phyloP scores from a whole-genome alignment of 495 filamentous ascomycete species.

The Penicillium cosmopolitanum region DNA sequence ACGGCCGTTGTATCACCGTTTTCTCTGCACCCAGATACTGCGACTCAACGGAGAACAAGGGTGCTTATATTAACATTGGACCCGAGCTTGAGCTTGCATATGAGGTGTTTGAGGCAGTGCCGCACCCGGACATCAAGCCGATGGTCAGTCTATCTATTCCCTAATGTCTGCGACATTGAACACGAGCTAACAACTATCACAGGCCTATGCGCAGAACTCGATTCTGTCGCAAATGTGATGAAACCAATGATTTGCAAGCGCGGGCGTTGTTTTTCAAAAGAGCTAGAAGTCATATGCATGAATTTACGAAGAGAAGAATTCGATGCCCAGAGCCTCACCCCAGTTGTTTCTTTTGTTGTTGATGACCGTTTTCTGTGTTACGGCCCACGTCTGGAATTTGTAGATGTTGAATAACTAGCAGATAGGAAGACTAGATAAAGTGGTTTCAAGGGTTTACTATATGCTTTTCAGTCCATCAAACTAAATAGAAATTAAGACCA shows the following conservation, averaged over 20 bases:
- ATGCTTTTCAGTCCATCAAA: too few relatives aligned
- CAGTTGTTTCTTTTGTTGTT: not conserved
- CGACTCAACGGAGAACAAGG: conserved; percentile 96
- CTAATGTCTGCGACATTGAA: not conserved
- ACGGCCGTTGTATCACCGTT: conserved; percentile 96
- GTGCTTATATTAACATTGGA: conserved; percentile 97
- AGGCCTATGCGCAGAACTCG: conserved; percentile 83
- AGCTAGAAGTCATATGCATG: conserved; percentile 20
- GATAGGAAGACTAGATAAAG: too few relatives aligned
- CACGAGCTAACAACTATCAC: conserved; percentile 30
- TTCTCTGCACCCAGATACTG: conserved; percentile 99
- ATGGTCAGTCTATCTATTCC: conserved; percentile 66
- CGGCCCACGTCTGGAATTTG: not conserved
- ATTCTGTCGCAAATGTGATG: conserved; percentile 68
- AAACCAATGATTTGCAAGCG: conserved; percentile 31
- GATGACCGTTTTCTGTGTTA: not conserved
- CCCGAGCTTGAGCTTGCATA: conserved; percentile 89
- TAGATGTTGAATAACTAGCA: too few relatives aligned
- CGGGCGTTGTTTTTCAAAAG: conserved; percentile 26
- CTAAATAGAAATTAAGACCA: too few relatives aligned
- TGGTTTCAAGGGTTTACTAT: too few relatives aligned
- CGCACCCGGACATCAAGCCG: conserved; percentile 90
- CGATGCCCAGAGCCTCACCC: not conserved
- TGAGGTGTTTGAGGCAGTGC: conserved; percentile 92
- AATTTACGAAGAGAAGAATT: conserved; percentile 15